Base-by-base conservation (phyloP, 2,329 filamentous ascomycete genomes). In the Nigrospora sphaerica region DNA sequence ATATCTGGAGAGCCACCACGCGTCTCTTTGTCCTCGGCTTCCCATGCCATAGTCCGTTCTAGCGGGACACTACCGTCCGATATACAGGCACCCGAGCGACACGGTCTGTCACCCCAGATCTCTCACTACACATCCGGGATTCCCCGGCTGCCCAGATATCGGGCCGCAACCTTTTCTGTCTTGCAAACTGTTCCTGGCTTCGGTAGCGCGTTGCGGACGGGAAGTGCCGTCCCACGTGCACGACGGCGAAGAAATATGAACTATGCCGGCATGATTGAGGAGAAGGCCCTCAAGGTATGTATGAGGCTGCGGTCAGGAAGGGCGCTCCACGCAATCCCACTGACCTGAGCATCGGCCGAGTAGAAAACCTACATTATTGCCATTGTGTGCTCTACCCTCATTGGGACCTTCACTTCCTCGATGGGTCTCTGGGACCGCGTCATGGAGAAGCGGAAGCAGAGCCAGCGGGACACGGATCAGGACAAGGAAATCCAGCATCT, bases 301-400 rank as follows among this genome's bases (percentile, higher is more conserved):
- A 14, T 12, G 13, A 11, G 23, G n/a, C 16, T 13, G 7, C 6
- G 11, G 9, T 12, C 28, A 11, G 34, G 17, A 11, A 19, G n/a
- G 17, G 11, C 19, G 16, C 36, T 31, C 18, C 32, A 41, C 34
- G 12, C 32, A 10, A 10, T 14, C 33, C 10, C 12, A 35, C 33
- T 35, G 19, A 23, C 19, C 4, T 4, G 19, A 23, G 7, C 19
- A 7, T 7, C 19, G 19, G 19, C 19, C 7, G 19, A 4, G 33
- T 16, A 67, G 63, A 62, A 66, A 59, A 62, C 61, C 6, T 68
- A 67, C 50, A 63, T 67, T 33, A 56, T 68, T 28, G 65, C 65
- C n/a, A 67, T 64, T 3, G 61, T 68, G 18, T 61, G 63, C 39
- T 67, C 65, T 12, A 68, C 66, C 7, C 57, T 68, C 13, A 58